Base-by-base conservation (phyloP, 2,329 filamentous ascomycete species). In the Arthrobotrys musiformis region DNA sequence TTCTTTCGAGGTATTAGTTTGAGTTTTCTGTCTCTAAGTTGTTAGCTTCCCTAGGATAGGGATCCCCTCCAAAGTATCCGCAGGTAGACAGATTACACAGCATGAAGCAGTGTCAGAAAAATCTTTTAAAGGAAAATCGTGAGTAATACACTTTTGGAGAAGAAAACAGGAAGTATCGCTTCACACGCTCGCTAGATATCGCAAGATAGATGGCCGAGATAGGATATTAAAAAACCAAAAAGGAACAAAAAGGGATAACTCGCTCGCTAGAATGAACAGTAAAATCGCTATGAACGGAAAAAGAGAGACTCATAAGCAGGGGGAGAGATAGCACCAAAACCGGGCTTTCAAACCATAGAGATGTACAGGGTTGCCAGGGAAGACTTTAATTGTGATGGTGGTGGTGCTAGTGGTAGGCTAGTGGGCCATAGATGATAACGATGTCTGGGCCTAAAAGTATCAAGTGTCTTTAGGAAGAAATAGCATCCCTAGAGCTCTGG, bases 101-200 rank as follows among this genome's bases (percentile, higher is more conserved):
- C 33, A 17, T 33, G 33, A 40, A 58, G 17, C 0, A 3, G n/a
- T 40, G 9, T 13, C 17, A 26, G 7, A 6, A 40, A 24, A 37
- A n/a, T 61, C 46, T 52, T 56, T 37, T 37, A 37, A 15, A 19
- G 44, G 26, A 30, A 48, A 58, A 72, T 64, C 58, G 48, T 70
- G 46, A 54, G 44, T 63, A 63, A 67, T 60, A 76, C 64, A 70
- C 64, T 70, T 76, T 76, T 76, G 22, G 37, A 44, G 44, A 40
- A 48, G 48, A 62, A 35, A 62, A 56, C 61, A 63, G 61, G 35
- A 26, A 40, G 19, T 13, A 46, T 68, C 63, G 58, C 58, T 76
- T 66, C 48, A 64, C 35, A 54, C 48, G 72, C 72, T 76, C 72
- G 72, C 72, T 76, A 76, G 63, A 62, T 70, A 44, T 69, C 50